phyloP scores from a whole-genome alignment of 2,329 filamentous ascomycete genomes.

The Neofusicoccum kwambonambiense region DNA sequence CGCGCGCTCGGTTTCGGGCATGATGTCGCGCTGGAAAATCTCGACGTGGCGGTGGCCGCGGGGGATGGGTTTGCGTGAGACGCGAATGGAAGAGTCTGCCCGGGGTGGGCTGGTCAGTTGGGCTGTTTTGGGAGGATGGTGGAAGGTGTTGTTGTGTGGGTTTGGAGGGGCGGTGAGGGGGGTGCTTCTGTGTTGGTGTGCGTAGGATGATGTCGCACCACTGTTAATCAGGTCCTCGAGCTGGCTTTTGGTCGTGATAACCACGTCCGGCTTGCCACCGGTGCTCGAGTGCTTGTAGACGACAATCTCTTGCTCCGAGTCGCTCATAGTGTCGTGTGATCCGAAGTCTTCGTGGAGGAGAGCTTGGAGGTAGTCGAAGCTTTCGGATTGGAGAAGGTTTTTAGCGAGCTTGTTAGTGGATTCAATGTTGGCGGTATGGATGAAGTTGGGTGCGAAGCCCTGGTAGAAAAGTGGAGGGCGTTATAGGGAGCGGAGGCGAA shows the following conservation, averaged over 20 bases:
- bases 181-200: neutral
- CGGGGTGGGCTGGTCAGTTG: neutral
- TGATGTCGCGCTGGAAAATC: neutral
- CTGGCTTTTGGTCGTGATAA: neutral
- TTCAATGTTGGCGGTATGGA: neutral
- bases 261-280: neutral
- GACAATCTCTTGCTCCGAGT: neutral
- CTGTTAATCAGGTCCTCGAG: neutral
- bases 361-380: neutral
- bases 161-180: neutral
- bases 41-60: neutral
- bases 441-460: neutral
- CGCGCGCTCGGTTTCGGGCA: neutral
- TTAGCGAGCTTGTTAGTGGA: neutral
- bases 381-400: neutral
- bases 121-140: too few relatives aligned
- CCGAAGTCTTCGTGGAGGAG: neutral
- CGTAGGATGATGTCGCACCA: neutral
- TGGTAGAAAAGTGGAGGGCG: neutral
- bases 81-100: neutral
- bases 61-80: neutral
- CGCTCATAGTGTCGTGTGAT: neutral
- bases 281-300: constrained; percentile 7
- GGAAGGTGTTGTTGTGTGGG: neutral
- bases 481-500: neutral